A percentile compares a stretch with the other conserved stretches of the same genome.
Evolutionary conservation across 108 stramenopile genomes (phyloP).

Genomic region (Tribonema minus): DNA sequence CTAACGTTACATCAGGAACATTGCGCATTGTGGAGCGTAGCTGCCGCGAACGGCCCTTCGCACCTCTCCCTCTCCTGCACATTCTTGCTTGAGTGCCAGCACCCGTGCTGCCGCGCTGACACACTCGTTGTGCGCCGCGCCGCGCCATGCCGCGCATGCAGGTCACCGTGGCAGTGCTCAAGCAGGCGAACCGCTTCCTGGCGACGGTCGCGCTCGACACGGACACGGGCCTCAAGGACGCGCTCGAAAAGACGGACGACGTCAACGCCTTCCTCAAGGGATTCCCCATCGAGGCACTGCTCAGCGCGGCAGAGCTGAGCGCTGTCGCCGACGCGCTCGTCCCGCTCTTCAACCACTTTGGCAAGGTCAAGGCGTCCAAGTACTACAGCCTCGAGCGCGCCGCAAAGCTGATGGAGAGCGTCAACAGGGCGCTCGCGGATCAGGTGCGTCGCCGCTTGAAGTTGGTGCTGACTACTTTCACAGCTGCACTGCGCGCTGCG

Average conservation of each 20-base stretch:
- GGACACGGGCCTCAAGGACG: slow-evolving; percentile 74
- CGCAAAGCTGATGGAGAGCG: slow-evolving; percentile 72
- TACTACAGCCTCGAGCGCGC: slow-evolving; percentile 75
- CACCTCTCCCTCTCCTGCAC: too few relatives aligned
- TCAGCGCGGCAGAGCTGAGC: slow-evolving; percentile 68
- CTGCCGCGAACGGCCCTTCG: too few relatives aligned
- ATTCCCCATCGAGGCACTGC: slow-evolving; percentile 70
- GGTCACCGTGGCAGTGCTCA: slow-evolving; percentile 61
- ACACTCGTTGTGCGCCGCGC: not conserved
- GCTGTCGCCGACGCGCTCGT: slow-evolving; percentile 59
- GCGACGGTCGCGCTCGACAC: slow-evolving; percentile 82
- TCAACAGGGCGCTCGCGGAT: slow-evolving; percentile 65
- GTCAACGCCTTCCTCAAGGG: slow-evolving; percentile 72
- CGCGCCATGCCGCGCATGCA: not conserved
- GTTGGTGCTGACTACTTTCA: not conserved
- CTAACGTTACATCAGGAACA: too few relatives aligned
- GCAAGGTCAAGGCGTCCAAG: slow-evolving; percentile 65
- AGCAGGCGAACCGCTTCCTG: slow-evolving; percentile 77
- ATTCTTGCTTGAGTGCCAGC: too few relatives aligned
- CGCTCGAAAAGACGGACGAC: slow-evolving; percentile 64
- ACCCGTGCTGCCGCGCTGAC: not conserved
- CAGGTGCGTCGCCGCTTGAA: not conserved
- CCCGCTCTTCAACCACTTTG: slow-evolving; percentile 71
- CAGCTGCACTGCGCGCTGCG: not conserved
- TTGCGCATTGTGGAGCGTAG: too few relatives aligned